Evolutionary conservation across 2,329 filamentous ascomycete species (phyloP).

Genomic region (Dissoconium aciculare): DNA sequence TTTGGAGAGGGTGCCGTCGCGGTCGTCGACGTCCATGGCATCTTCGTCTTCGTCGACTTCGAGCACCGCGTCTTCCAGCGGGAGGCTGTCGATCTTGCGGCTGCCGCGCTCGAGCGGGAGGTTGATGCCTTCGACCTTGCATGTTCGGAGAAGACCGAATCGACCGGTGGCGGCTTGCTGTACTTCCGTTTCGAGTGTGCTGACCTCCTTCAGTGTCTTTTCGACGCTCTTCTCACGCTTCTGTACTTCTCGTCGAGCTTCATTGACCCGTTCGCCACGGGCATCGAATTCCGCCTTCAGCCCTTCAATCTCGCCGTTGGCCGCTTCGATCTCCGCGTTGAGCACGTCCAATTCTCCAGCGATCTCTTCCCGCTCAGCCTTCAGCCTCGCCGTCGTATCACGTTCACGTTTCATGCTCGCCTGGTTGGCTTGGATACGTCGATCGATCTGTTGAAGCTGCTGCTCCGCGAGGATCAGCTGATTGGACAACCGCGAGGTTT

Average conservation of each 20-base stretch:
- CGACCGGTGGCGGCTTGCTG: constrained; percentile 73
- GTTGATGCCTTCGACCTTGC: constrained; percentile 84
- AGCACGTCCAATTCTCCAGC: constrained; percentile 58
- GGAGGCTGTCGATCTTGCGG: constrained; percentile 58
- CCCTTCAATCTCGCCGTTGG: constrained; percentile 57
- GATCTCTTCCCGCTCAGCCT: constrained; percentile 58
- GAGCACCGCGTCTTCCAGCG: constrained; percentile 63
- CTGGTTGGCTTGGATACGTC: constrained; percentile 55
- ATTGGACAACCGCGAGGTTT: constrained; percentile 49
- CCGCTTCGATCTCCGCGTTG: constrained; percentile 59
- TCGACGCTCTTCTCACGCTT: constrained; percentile 78
- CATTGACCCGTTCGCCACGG: constrained; percentile 60
- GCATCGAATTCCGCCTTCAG: constrained; percentile 52
- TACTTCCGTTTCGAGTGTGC: constrained; percentile 65
- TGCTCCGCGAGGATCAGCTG: constrained; percentile 52
- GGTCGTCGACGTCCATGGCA: constrained; percentile 66
- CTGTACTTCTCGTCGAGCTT: constrained; percentile 64
- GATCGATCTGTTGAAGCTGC: constrained; percentile 52
- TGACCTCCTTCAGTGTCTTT: constrained; percentile 55
- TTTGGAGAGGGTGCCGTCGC: constrained; percentile 32
- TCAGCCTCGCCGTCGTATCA: constrained; percentile 53
- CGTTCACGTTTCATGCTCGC: constrained; percentile 51
- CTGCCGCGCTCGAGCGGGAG: constrained; percentile 65
- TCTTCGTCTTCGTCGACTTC: constrained; percentile 55
- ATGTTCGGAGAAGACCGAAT: constrained; percentile 71